Base-by-base conservation (phyloP, 2,329 filamentous ascomycete genomes). In the Sarocladium oryzae region DNA sequence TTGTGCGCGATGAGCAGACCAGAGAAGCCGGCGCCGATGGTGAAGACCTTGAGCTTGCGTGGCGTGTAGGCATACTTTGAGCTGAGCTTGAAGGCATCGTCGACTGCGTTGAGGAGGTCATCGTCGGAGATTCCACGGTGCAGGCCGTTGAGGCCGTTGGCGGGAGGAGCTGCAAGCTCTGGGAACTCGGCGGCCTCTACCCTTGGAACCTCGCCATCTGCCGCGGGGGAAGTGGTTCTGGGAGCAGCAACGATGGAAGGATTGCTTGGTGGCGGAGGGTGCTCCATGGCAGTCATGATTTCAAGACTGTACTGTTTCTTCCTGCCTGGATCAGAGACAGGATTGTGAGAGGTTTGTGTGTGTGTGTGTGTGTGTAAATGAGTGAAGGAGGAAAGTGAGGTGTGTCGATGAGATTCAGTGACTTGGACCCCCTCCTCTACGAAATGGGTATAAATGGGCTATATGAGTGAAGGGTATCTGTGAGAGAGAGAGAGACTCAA, bases 1-100 rank as follows among this genome's bases (percentile, higher is more conserved):
- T 66, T 66, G 54, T 66, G 63, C 7, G 63, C 63, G 60, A 66
- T 63, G n/a, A 66, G 52, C 18, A 66, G 50, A 18, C 63, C 63
- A 3, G 63, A 64, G 52, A 66, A 65, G 2, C 63, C 63, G 2
- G 64, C 64, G 7, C 64, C 64, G 18, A 66, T 63, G 8, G 64
- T 67, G 15, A 67, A 55, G 7, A 67, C 64, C 50, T 61, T 65
- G 51, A 67, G 33, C 51, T 61, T 66, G 4, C 57, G 53, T 15
- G 58, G 40, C 4, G 40, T 43, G 23, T 43, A 43, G 23, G n/a
- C 40, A 20, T 43, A 60, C 49, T 55, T 56, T 35, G 54, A 38
- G 40, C 52, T 56, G 1, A 66, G 60, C 45, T 56, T 54, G 48
- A 64, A 66, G 1, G 64, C 60, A 23, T 66, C 60, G 7, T 55